A percentile compares a stretch with the other conserved stretches of the same genome.
Conservation (phyloP, 306 rosid genomes). For the Lotus japonicus region DNA sequence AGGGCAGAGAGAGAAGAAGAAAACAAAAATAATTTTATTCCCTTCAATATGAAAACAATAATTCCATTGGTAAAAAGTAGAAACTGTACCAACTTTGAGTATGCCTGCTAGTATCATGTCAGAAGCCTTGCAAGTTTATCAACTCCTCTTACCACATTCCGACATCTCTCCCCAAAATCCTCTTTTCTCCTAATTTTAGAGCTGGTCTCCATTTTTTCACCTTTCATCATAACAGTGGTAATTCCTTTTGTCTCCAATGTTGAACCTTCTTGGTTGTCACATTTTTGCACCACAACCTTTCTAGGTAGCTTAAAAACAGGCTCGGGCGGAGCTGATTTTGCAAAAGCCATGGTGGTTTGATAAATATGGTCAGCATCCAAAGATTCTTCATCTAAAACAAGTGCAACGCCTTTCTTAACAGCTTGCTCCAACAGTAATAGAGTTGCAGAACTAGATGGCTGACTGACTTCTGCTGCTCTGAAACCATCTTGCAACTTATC, state of each 20-base stretch:
- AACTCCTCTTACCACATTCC: slow-evolving; percentile 35
- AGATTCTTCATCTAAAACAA: slow-evolving; percentile 35
- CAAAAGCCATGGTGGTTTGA: slow-evolving; percentile 39
- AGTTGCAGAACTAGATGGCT: slow-evolving; percentile 18
- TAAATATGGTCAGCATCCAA: slow-evolving; percentile 58
- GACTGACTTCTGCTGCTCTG: slow-evolving; percentile 16
- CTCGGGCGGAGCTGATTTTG: slow-evolving; percentile 58
- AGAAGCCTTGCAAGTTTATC: slow-evolving; percentile 74
- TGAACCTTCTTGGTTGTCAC: slow-evolving; percentile 25
- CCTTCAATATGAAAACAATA: not conserved
- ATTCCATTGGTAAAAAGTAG: too few relatives aligned
- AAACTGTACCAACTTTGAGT: not conserved
- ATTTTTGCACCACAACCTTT: slow-evolving; percentile 17
- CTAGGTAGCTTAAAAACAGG: slow-evolving; percentile 47
- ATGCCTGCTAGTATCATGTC: slow-evolving; percentile 21
- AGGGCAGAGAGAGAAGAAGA: not conserved
- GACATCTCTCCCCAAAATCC: slow-evolving; percentile 27
- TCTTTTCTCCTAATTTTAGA: slow-evolving; percentile 25
- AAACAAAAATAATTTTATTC: not conserved
- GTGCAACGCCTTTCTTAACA: slow-evolving; percentile 54
- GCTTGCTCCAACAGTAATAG: slow-evolving; percentile 53
- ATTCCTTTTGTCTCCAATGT: slow-evolving; percentile 19
- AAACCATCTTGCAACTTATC: slow-evolving; percentile 22
- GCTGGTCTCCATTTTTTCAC: slow-evolving; percentile 29
- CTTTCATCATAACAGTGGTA: slow-evolving; percentile 3